Evolutionary conservation across 345 rosid genomes (phyloP).

Genomic region (Syzygium aromaticum): DNA sequence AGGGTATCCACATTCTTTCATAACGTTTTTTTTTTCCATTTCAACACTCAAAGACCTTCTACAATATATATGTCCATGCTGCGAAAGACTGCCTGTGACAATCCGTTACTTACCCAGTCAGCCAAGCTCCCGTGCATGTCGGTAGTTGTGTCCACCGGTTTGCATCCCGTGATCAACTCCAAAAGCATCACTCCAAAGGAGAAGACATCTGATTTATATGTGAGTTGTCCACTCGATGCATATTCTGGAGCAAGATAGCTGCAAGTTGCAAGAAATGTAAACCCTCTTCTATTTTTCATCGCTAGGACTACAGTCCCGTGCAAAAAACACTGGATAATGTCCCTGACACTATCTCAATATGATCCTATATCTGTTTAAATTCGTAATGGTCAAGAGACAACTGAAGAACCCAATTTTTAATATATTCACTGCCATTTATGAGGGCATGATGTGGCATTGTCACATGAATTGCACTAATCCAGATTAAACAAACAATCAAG

Average conservation of each 20-base stretch:
- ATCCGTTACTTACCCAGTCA: conserved; percentile 63
- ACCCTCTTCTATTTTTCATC: background rate
- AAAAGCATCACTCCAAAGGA: conserved; percentile 88
- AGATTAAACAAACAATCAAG: background rate
- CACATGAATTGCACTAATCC: background rate
- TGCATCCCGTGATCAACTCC: conserved; percentile 77
- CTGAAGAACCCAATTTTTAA: background rate
- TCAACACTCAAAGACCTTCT: background rate
- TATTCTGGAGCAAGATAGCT: conserved; percentile 97
- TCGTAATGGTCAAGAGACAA: background rate
- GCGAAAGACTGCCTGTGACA: background rate
- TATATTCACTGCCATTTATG: background rate
- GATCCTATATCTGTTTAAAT: background rate
- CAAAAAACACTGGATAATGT: background rate
- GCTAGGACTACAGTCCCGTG: background rate
- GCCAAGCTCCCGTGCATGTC: conserved; percentile 86
- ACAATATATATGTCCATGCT: background rate
- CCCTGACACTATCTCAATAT: background rate
- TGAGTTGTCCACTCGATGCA: conserved; percentile 84
- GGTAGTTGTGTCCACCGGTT: conserved; percentile 60
- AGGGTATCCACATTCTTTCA: background rate
- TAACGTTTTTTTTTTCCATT: background rate
- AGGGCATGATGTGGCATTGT: background rate
- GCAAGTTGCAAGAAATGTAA: background rate
- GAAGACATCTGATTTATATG: conserved; percentile 86